phyloP scores from a whole-genome alignment of 1,139 yeast genomes.

The Kurtzmaniella natalensis region DNA sequence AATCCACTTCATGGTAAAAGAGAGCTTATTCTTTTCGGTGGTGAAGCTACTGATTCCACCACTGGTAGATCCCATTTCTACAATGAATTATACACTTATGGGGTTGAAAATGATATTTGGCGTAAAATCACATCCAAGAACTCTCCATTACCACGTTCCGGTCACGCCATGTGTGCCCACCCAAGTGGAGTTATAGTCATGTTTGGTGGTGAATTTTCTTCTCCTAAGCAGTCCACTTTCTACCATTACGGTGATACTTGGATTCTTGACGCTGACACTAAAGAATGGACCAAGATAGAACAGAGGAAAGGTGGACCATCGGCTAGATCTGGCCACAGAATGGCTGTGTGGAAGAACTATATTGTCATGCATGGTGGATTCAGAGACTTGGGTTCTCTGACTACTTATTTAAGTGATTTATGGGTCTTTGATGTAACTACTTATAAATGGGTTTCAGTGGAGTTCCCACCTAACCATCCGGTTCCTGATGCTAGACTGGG shows the following conservation, averaged over 20 bases:
- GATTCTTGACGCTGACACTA: conserved; percentile 77
- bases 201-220: conserved; percentile 96
- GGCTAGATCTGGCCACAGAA: conserved; percentile 88
- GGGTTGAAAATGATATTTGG: conserved; percentile 81
- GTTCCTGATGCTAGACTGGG: conserved; percentile 93
- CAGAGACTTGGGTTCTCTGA: conserved; percentile 79
- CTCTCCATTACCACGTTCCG: conserved; percentile 87
- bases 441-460: conserved; percentile 88
- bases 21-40: conserved; percentile 85
- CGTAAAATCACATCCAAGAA: conserved; percentile 74
- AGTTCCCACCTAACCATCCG: conserved; percentile 76
- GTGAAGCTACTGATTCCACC: conserved; percentile 62
- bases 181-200: conserved; percentile 81
- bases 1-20: conserved; percentile 72
- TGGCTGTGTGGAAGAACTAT: conserved; percentile 88
- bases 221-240: conserved; percentile 93
- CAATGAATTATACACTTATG: conserved; percentile 74
- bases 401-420: conserved; percentile 78
- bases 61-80: conserved; percentile 55
- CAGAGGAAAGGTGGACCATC: conserved; percentile 65
- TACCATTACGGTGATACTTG: conserved; percentile 97
- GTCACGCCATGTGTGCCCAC: conserved; percentile 92
- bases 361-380: conserved; percentile 88
- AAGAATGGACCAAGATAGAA: conserved; percentile 90
- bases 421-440: conserved; percentile 92